These are phyloP conservation scores for Wickerhamomyces silvicola DNA, from an alignment of 805 yeast genomes.

Conservation along the genomic window DNA sequence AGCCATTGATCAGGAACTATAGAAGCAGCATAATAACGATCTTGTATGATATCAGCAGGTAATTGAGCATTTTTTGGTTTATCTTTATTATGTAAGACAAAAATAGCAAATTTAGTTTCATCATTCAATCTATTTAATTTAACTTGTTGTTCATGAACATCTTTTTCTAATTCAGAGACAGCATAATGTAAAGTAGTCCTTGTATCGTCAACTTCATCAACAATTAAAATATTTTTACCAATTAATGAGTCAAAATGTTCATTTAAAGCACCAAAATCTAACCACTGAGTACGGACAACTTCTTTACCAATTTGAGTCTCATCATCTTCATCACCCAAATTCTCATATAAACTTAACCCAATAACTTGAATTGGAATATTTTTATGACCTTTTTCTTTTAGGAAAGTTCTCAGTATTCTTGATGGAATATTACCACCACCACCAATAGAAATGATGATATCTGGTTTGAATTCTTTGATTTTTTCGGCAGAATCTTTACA, in stretches of 20 bases:
- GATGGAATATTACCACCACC: constrained; percentile 68
- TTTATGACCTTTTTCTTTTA: constrained; percentile 51
- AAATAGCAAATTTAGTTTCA: constrained; percentile 62
- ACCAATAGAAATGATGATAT: constrained; percentile 60
- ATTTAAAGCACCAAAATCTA: constrained; percentile 68
- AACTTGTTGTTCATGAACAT: constrained; percentile 52
- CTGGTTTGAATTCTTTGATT: constrained; percentile 40
- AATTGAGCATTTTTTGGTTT: constrained; percentile 76
- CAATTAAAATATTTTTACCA: constrained; percentile 75
- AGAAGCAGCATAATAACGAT: constrained; percentile 64
- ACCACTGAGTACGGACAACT: constrained; percentile 86
- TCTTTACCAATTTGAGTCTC: constrained; percentile 61
- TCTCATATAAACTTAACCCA: constrained; percentile 60
- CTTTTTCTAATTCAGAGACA: constrained; percentile 58
- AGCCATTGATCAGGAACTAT: constrained; percentile 78
- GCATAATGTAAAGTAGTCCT: constrained; percentile 88
- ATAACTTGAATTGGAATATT: constrained; percentile 69
- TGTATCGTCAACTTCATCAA: constrained; percentile 89
- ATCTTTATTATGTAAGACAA: constrained; percentile 78
- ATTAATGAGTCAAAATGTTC: constrained; percentile 69
- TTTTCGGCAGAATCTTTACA: constrained; percentile 62
- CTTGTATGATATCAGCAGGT: constrained; percentile 53
- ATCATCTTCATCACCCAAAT: constrained; percentile 37
- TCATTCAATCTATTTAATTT: constrained; percentile 53
- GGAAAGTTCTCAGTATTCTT: constrained; percentile 57